These are phyloP conservation scores for Xylaria polymorpha DNA, from an alignment of 2,329 filamentous ascomycete species.

Conservation along the genomic window DNA sequence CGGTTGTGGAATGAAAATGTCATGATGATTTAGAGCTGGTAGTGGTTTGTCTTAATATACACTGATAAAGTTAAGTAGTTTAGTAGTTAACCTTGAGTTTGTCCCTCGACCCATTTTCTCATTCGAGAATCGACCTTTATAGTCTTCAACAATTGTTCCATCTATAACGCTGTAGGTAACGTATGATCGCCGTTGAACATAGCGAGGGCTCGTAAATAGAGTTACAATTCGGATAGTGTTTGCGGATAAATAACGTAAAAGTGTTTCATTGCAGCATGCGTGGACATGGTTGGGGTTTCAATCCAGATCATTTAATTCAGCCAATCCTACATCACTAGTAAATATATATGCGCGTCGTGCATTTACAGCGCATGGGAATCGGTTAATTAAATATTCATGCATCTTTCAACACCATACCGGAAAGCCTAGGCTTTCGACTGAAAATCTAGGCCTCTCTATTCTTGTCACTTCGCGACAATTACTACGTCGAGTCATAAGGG, in stretches of 20 bases:
- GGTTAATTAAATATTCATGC: not conserved
- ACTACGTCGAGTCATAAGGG: not conserved
- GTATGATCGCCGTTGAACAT: not conserved
- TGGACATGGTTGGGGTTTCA: not conserved
- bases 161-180: not conserved
- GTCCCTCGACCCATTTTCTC: not conserved
- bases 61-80: not conserved
- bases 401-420: not conserved
- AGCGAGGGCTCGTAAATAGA: not conserved
- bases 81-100: not conserved
- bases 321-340: not conserved
- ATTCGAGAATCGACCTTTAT: not conserved
- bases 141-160: not conserved
- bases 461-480: not conserved
- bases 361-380: not conserved
- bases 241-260: constrained; percentile 19
- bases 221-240: not conserved
- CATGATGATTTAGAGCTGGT: not conserved
- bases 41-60: not conserved
- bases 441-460: not conserved
- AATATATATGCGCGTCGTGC: not conserved
- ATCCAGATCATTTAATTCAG: not conserved
- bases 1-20: not conserved
- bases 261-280: not conserved
- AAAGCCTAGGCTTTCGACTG: not conserved